Base-by-base conservation (phyloP, 768 basidiomycete genomes). In the Mycena galericulata region DNA sequence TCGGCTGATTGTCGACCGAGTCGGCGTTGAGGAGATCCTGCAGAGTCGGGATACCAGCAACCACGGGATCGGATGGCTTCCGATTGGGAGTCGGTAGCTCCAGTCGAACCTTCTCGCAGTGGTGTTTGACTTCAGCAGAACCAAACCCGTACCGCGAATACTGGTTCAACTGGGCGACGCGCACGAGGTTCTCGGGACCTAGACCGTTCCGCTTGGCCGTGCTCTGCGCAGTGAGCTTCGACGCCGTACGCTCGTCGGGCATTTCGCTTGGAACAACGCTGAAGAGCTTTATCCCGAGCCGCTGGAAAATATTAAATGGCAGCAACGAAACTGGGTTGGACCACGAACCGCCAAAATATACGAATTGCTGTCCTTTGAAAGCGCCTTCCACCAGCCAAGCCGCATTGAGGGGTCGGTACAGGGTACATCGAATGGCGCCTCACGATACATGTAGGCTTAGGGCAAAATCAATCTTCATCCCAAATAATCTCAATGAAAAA, bases 251-350 rank as follows among this genome's bases (percentile, higher is more conserved):
- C 47, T 61, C 47, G 29, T 60, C 58, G 22, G 22, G 38, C 58
- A 60, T 60, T 40, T 60, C 58, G 12, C 58, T 60, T 2, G 46
- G 58, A 60, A 60, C 58, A 20, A 50, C 47, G n/a, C 59, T 61
- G 27, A 50, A 34, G 22, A 61, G 60, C 34, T 62, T 62, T 26
- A 62, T 53, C 17, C 26, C 61, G 27, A 62, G 49, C 15, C 61
- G 38, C 61, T 62, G 49, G 27, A 41, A 3, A 18, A 30, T n/a
- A 1, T 9, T 20, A 43, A 53, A 41, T 14, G 1, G 15, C 2
- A 11, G 17, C 3, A 15, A 56, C 11, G 14, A 7, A 41, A 41
- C 6, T 36, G 34, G 34, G n/a, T 20, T 34, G 1, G 34, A 41
- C 12, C 6, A 62, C 61, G 2, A 51, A 53, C 61, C 2, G 50